Percentiles rank a stretch among this genome's conserved stretches.
Evolutionary conservation across 306 rosid genomes (phyloP).

Genomic region (Cucumis hystrix): DNA sequence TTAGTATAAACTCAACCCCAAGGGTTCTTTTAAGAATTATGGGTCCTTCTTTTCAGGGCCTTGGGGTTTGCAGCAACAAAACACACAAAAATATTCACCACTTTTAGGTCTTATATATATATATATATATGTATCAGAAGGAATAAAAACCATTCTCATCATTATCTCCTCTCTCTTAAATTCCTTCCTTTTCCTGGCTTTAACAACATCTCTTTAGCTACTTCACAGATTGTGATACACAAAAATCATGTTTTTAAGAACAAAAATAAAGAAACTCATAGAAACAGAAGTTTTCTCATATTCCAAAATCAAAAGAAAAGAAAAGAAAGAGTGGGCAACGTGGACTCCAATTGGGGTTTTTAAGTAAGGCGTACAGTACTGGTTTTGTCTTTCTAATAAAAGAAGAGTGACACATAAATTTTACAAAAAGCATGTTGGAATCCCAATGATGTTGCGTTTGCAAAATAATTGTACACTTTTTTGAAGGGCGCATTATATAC

Average conservation of each 20-base stretch:
- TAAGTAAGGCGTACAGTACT: neutral
- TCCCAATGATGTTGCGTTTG: constrained; percentile 20
- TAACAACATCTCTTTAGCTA: too few relatives aligned
- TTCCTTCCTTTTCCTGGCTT: too few relatives aligned
- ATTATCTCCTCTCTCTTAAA: too few relatives aligned
- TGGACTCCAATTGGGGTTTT: constrained; percentile 21
- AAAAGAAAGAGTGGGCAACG: constrained; percentile 13
- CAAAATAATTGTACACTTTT: constrained; percentile 9
- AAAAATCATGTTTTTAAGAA: too few relatives aligned
- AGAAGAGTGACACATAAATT: neutral
- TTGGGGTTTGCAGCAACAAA: neutral
- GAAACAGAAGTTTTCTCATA: too few relatives aligned
- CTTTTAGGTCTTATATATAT: neutral
- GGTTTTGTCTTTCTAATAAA: neutral
- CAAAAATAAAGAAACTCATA: too few relatives aligned
- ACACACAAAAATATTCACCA: neutral
- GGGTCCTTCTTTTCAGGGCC: neutral
- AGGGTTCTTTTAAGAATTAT: neutral
- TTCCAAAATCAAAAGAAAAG: neutral
- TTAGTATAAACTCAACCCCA: neutral
- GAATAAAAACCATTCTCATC: too few relatives aligned
- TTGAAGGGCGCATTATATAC: constrained; percentile 1
- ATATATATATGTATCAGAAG: too few relatives aligned
- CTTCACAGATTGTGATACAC: too few relatives aligned
- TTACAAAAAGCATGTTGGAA: constrained; percentile 20